A percentile compares a stretch with the other conserved stretches of the same genome.
Conservation (phyloP, 768 basidiomycete genomes). For the Rhizopogon sp. region DNA sequence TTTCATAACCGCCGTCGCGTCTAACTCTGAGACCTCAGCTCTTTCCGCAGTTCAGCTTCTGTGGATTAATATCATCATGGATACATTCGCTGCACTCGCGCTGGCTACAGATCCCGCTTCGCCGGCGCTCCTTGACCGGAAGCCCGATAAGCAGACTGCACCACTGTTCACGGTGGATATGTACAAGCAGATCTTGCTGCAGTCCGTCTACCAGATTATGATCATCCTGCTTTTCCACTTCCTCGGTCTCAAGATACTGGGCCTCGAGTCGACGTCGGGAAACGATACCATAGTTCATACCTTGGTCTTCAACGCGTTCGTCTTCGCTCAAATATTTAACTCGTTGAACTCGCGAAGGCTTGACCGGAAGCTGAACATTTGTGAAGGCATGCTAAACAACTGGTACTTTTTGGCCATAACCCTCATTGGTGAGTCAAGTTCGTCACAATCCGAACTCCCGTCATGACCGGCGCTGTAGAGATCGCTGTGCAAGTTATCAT, state of each 20-base stretch:
- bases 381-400: constrained; percentile 76
- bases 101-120: constrained; percentile 95
- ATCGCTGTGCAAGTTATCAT: constrained; percentile 82
- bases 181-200: constrained; percentile 93
- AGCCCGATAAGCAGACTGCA: constrained; percentile 84
- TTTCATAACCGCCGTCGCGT: constrained; percentile 85
- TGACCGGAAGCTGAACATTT: constrained; percentile 83
- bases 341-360: constrained; percentile 88
- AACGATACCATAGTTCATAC: constrained; percentile 60
- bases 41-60: constrained; percentile 93
- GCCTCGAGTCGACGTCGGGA: constrained; percentile 32
- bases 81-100: constrained; percentile 96
- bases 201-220: constrained; percentile 81
- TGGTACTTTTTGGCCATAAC: constrained; percentile 86
- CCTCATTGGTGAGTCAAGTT: constrained; percentile 57
- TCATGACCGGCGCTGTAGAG: constrained; percentile 43
- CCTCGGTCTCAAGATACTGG: constrained; percentile 66
- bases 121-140: constrained; percentile 72
- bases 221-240: constrained; percentile 89
- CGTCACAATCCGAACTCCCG: neutral
- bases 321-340: constrained; percentile 98
- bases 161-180: constrained; percentile 92
- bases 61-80: constrained; percentile 99
- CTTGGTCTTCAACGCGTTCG: constrained; percentile 96
- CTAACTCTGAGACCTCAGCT: constrained; percentile 69